Percentiles rank a stretch among this genome's conserved stretches.
Conservation (phyloP, 1,284 basidiomycete species). For the Cerrena zonata region DNA sequence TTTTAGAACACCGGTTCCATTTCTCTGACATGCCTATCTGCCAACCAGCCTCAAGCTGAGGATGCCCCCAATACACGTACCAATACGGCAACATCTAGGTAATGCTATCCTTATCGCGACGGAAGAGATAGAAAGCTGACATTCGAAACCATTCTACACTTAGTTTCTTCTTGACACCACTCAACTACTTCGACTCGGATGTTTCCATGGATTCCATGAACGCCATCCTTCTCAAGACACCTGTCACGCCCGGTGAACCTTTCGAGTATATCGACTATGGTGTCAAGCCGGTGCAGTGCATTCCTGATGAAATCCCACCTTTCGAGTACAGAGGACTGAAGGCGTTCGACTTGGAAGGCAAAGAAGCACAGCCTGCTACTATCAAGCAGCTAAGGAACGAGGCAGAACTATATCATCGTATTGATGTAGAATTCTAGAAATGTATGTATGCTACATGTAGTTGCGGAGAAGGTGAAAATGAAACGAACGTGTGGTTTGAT, state of each 20-base stretch:
- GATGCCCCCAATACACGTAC: slow-evolving; percentile 58
- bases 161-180: slow-evolving; percentile 54
- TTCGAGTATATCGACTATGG: slow-evolving; percentile 50
- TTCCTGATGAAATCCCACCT: slow-evolving; percentile 37
- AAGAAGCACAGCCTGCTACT: slow-evolving; percentile 23
- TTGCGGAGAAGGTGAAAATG: no score
- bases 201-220: slow-evolving; percentile 52
- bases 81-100: slow-evolving; percentile 54
- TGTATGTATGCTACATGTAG: neutral
- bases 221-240: slow-evolving; percentile 45
- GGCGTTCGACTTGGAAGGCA: slow-evolving; percentile 34
- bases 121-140: slow-evolving; percentile 4
- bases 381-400: slow-evolving; percentile 38
- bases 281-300: slow-evolving; percentile 42
- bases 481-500: neutral
- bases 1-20: neutral
- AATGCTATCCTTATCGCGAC: neutral
- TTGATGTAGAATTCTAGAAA: slow-evolving; percentile 26
- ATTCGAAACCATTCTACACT: neutral
- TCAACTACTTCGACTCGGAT: slow-evolving; percentile 64
- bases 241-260: slow-evolving; percentile 32
- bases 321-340: slow-evolving; percentile 38
- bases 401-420: slow-evolving; percentile 39
- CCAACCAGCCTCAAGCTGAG: slow-evolving; percentile 51
- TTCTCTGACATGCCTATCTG: neutral